Evolutionary conservation across 306 rosid species (phyloP).

Genomic region (Citrullus amarus): DNA sequence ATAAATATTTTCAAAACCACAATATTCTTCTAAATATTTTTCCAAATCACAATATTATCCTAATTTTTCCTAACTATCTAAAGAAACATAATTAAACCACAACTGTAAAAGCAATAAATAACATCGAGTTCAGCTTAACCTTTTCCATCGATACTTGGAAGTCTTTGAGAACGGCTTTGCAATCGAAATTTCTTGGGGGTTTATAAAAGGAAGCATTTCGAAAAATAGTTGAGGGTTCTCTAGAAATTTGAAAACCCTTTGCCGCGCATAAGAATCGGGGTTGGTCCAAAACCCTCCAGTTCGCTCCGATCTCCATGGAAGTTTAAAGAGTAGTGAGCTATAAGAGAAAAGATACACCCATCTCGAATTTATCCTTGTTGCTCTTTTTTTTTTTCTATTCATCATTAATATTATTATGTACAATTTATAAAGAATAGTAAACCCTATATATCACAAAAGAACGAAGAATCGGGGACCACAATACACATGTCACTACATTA

Average conservation of each 20-base stretch:
- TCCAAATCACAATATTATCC: no score
- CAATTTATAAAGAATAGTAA: no score
- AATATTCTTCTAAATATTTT: no score
- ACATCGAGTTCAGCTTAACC: conserved; percentile 2
- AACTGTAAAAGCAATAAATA: not conserved
- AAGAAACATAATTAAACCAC: not conserved
- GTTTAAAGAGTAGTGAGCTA: not conserved
- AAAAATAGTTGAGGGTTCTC: not conserved
- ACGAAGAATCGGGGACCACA: no score
- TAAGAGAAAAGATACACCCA: no score
- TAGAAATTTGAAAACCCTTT: not conserved
- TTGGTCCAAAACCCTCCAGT: conserved; percentile 5
- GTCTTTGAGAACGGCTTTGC: conserved; percentile 21
- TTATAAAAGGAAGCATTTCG: not conserved
- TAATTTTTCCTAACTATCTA: not conserved
- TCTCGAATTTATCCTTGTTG: no score
- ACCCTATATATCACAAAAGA: no score
- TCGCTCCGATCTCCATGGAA: conserved; percentile 16
- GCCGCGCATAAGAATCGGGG: not conserved
- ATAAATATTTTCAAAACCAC: no score
- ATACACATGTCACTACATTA: no score
- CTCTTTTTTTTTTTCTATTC: no score
- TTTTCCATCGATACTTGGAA: not conserved
- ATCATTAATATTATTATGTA: no score
- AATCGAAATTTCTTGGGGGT: conserved; percentile 16